phyloP scores from a whole-genome alignment of 2,329 filamentous ascomycete genomes.

The Hymenoscyphus linearis region DNA sequence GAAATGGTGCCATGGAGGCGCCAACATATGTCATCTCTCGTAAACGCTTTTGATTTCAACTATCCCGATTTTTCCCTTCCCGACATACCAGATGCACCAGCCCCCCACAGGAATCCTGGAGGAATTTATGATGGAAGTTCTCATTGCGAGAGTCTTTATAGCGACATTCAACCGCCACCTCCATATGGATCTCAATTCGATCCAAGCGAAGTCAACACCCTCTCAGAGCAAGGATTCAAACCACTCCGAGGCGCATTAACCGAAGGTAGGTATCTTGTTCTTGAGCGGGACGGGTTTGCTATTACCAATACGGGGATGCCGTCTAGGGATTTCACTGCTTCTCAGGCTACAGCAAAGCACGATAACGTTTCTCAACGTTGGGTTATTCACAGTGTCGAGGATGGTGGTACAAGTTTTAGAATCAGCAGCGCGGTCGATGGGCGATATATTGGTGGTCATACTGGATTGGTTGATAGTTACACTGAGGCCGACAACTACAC shows the following conservation, averaged over 20 bases:
- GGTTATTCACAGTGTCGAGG: constrained; percentile 37
- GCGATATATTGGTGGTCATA: constrained; percentile 31
- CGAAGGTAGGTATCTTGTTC: constrained; percentile 49
- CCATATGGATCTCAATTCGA: constrained; percentile 42
- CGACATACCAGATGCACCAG: constrained; percentile 37
- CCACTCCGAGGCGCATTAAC: constrained; percentile 45
- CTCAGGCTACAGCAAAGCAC: constrained; percentile 34
- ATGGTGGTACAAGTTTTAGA: constrained; percentile 31
- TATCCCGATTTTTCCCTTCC: constrained; percentile 46
- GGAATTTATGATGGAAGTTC: constrained; percentile 43
- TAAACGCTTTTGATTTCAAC: constrained; percentile 42
- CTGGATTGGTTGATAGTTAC: constrained; percentile 7
- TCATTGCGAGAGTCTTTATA: constrained; percentile 39
- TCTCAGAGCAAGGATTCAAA: constrained; percentile 51
- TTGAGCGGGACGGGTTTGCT: constrained; percentile 42
- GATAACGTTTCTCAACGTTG: constrained; percentile 41
- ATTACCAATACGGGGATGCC: constrained; percentile 34
- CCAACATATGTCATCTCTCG: constrained; percentile 43
- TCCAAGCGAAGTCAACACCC: constrained; percentile 31
- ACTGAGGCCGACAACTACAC: constrained; percentile 19
- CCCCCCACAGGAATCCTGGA: constrained; percentile 37
- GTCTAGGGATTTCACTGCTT: constrained; percentile 23
- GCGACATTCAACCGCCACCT: constrained; percentile 36
- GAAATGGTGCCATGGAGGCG: constrained; percentile 43
- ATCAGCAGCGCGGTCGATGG: constrained; percentile 39